These are phyloP conservation scores for Blastobotrys petasosporus DNA, from an alignment of 1,139 yeast genomes.

Conservation along the genomic window DNA sequence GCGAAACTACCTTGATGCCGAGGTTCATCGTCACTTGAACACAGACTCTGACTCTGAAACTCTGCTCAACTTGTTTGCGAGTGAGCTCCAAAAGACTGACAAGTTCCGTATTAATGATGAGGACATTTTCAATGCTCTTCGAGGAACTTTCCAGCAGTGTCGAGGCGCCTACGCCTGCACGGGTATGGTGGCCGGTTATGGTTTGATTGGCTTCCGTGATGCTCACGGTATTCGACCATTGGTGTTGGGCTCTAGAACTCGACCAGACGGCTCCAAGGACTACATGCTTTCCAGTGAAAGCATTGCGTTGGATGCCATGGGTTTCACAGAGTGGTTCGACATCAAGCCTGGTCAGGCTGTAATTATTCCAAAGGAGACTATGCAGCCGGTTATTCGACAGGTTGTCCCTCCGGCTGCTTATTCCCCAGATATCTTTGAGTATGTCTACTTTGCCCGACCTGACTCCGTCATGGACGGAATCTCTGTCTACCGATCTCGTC, in stretches of 20 bases:
- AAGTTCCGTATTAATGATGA: slow-evolving; percentile 88
- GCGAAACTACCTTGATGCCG: slow-evolving; percentile 77
- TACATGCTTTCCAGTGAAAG: slow-evolving; percentile 95
- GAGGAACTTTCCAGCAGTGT: slow-evolving; percentile 70
- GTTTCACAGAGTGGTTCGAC: slow-evolving; percentile 73
- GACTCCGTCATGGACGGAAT: slow-evolving; percentile 95
- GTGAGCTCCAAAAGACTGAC: slow-evolving; percentile 85
- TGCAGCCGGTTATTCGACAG: slow-evolving; percentile 75
- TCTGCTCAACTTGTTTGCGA: slow-evolving; percentile 80
- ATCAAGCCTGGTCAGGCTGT: slow-evolving; percentile 94
- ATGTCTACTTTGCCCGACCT: slow-evolving; percentile 96
- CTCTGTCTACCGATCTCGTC: slow-evolving; percentile 85
- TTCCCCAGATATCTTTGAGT: slow-evolving; percentile 95
- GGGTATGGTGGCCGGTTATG: slow-evolving; percentile 94
- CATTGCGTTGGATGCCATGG: slow-evolving; percentile 92
- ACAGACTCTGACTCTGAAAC: slow-evolving; percentile 95
- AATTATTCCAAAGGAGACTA: slow-evolving; percentile 69
- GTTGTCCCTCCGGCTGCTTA: slow-evolving; percentile 73
- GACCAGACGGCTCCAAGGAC: slow-evolving; percentile 67
- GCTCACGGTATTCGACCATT: slow-evolving; percentile 96
- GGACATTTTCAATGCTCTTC: slow-evolving; percentile 80
- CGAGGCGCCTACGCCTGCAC: slow-evolving; percentile 97
- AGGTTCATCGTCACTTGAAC: slow-evolving; percentile 93
- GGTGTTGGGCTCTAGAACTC: slow-evolving; percentile 71
- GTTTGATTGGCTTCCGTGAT: slow-evolving; percentile 91